Evolutionary conservation across 2,329 filamentous ascomycete genomes (phyloP).

Genomic region (Colletotrichum tropicale): DNA sequence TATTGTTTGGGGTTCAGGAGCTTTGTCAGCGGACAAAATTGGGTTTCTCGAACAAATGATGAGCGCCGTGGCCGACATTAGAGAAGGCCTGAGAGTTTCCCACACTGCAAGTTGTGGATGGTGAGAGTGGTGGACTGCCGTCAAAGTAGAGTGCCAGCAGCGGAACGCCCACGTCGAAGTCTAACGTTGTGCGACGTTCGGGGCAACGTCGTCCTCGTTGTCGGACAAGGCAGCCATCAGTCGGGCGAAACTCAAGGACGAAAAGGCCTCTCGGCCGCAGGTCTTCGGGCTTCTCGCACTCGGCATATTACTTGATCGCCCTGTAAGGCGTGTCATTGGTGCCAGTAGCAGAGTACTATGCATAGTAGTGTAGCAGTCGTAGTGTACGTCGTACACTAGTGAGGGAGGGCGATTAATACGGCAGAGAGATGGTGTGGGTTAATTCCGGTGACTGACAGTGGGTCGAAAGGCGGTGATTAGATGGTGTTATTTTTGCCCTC

Average conservation of each 20-base stretch:
- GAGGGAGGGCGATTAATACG: background rate
- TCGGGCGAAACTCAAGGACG: background rate
- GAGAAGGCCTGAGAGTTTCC: background rate
- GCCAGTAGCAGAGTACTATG: background rate
- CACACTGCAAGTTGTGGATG: background rate
- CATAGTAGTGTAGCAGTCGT: background rate
- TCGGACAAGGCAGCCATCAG: background rate
- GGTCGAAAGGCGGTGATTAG: background rate
- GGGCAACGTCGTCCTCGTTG: background rate
- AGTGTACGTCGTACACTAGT: background rate
- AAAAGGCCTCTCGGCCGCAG: background rate
- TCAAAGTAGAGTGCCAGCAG: background rate
- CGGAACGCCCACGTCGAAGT: background rate
- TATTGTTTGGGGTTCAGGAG: background rate
- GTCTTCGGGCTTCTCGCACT: background rate
- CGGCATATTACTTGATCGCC: background rate
- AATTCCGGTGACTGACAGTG: background rate
- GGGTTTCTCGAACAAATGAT: background rate
- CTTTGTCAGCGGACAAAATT: constrained; percentile 11
- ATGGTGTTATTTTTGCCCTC: background rate
- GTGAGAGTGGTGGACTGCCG: background rate
- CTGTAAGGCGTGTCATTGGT: background rate
- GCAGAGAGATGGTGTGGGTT: background rate
- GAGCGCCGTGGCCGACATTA: background rate
- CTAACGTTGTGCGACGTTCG: background rate